These are phyloP conservation scores for Sugiyamaella japonica DNA, from an alignment of 1,139 yeast genomes.

Conservation along the genomic window DNA sequence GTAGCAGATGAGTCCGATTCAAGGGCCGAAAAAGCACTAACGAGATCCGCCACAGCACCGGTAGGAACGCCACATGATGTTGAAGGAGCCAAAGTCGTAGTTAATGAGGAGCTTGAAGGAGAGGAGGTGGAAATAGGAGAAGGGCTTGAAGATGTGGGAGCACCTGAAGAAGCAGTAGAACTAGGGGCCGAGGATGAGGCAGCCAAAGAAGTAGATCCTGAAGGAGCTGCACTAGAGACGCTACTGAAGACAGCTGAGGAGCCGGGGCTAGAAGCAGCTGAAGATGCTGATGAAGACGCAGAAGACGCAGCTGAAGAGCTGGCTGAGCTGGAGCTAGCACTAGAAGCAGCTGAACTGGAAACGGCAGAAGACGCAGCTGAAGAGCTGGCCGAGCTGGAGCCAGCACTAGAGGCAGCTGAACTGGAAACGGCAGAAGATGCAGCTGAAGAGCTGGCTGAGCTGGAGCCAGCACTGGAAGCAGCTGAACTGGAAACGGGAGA, in stretches of 20 bases:
- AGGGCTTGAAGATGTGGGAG: background rate
- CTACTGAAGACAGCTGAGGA: background rate
- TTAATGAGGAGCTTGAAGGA: slow-evolving; percentile 5
- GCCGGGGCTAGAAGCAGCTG: background rate
- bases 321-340: slow-evolving; percentile 2
- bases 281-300: background rate
- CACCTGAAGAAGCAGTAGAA: slow-evolving; percentile 4
- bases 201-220: background rate
- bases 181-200: background rate
- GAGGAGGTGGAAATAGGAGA: slow-evolving; percentile 10
- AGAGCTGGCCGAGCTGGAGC: background rate
- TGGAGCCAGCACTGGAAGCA: slow-evolving; percentile 5
- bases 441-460: background rate
- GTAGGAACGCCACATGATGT: slow-evolving; percentile 12
- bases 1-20: slow-evolving; percentile 12
- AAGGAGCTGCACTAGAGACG: too few species aligned
- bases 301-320: background rate
- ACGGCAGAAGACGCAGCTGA: background rate
- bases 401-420: background rate
- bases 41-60: slow-evolving; percentile 10
- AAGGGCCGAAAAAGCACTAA: slow-evolving; percentile 14
- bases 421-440: background rate
- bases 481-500: slow-evolving; percentile 8
- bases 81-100: slow-evolving; percentile 6
- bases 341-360: background rate